These are phyloP conservation scores for Cytidiella melzeri DNA, from an alignment of 768 basidiomycete species.

Conservation along the genomic window DNA sequence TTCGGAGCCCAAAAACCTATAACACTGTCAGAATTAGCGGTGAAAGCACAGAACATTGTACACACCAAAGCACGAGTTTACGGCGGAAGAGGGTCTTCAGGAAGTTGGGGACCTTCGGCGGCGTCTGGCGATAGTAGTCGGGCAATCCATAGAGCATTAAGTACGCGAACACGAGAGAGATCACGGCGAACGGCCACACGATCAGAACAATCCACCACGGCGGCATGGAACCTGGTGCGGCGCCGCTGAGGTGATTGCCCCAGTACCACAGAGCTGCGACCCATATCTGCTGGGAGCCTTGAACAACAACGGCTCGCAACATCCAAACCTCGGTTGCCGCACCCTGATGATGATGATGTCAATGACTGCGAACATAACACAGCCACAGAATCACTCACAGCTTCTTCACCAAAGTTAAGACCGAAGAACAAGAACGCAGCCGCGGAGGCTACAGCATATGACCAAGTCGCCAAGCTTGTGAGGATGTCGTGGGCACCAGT, in stretches of 20 bases:
- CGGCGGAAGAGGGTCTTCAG: conserved; percentile 82
- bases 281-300: conserved; percentile 95
- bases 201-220: conserved; percentile 85
- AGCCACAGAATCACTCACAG: conserved; percentile 58
- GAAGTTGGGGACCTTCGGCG: conserved; percentile 93
- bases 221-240: conserved; percentile 42
- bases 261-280: conserved; percentile 95
- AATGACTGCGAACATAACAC: conserved; percentile 8
- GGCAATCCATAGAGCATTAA: conserved; percentile 84
- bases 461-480: conserved; percentile 80
- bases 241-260: conserved; percentile 73
- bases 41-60: not conserved
- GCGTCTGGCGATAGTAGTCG: conserved; percentile 90
- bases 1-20: conserved; percentile 81
- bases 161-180: conserved; percentile 74
- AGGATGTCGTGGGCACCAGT: conserved; percentile 58
- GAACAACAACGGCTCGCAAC: conserved; percentile 84
- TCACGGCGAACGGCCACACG: conserved; percentile 73
- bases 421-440: conserved; percentile 93
- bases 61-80: conserved; percentile 82
- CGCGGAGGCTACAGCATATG: conserved; percentile 87
- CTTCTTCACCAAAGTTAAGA: conserved; percentile 96
- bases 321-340: conserved; percentile 96
- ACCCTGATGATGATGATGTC: conserved; percentile 41
- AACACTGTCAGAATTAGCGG: not conserved